Conservation (phyloP, 2,329 filamentous ascomycete species). For the Ceratocystis alfenasii region DNA sequence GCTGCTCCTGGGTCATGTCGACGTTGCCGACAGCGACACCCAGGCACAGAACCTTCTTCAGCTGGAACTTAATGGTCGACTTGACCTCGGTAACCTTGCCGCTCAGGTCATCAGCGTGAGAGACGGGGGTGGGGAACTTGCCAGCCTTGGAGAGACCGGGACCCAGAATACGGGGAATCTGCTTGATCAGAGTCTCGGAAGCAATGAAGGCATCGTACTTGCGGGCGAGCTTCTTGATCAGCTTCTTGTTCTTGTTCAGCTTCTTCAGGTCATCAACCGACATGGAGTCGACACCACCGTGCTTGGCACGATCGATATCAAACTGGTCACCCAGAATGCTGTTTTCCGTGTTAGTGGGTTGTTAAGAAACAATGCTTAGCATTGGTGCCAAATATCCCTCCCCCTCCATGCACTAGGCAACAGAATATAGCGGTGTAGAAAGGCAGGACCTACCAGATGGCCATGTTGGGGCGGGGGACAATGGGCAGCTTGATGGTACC, state of each 20-base stretch:
- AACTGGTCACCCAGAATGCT: constrained; percentile 63
- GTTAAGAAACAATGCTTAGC: not conserved
- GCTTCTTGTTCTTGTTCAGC: constrained; percentile 99
- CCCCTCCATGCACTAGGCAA: not conserved
- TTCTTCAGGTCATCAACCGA: constrained; percentile 98
- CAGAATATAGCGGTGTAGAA: not conserved
- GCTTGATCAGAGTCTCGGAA: constrained; percentile 96
- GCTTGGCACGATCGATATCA: constrained; percentile 99
- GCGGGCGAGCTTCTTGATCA: constrained; percentile 99
- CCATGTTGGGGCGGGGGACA: constrained; percentile 84
- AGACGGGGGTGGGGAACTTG: constrained; percentile 99
- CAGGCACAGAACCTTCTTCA: constrained; percentile 99
- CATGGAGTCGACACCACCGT: constrained; percentile 97
- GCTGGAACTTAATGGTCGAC: constrained; percentile 99
- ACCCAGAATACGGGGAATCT: constrained; percentile 98
- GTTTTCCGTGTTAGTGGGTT: not conserved
- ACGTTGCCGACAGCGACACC: constrained; percentile 99
- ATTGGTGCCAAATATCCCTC: not conserved
- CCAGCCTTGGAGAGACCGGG: constrained; percentile 97
- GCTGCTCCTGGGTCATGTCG: constrained; percentile 89
- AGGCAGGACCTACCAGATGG: constrained; percentile 46
- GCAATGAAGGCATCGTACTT: constrained; percentile 99
- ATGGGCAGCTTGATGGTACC: constrained; percentile 93
- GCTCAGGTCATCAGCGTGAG: constrained; percentile 85
- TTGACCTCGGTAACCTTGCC: constrained; percentile 99